Conservation (phyloP, 2,329 filamentous ascomycete genomes). For the Cercospora sesami region DNA sequence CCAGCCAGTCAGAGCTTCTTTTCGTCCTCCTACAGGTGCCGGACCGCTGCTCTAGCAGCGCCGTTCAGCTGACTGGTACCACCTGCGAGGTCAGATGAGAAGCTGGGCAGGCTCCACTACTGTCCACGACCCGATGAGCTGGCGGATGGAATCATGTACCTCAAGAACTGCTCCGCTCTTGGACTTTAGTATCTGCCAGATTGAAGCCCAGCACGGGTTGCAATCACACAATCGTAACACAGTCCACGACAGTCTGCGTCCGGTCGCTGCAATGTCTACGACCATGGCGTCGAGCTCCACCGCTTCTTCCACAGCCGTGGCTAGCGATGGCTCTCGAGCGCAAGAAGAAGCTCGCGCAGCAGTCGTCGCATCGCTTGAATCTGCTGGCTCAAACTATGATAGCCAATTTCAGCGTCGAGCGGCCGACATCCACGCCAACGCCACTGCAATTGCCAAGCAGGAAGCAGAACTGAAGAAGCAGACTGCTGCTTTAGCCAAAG, state of each 20-base stretch:
- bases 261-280: not conserved
- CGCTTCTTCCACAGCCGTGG: slow-evolving; percentile 24
- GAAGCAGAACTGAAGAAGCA: slow-evolving; percentile 50
- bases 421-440: slow-evolving; percentile 67
- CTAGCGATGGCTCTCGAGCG: slow-evolving; percentile 34
- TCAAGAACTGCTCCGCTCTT: not conserved
- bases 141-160: not conserved
- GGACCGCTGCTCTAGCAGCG: slow-evolving; percentile 15
- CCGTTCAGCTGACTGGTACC: slow-evolving; percentile 13
- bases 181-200: not conserved
- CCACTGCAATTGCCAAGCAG: slow-evolving; percentile 64
- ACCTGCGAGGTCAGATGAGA: slow-evolving; percentile 22
- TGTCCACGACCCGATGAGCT: not conserved
- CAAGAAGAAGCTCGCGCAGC: slow-evolving; percentile 53
- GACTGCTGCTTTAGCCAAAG: slow-evolving; percentile 58
- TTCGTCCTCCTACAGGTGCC: slow-evolving; percentile 8
- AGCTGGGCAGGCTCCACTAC: slow-evolving; percentile 8
- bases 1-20: slow-evolving; percentile 21
- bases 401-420: slow-evolving; percentile 68
- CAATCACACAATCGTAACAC: not conserved
- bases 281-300: slow-evolving; percentile 20
- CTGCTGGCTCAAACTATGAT: slow-evolving; percentile 69
- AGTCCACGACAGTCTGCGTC: not conserved
- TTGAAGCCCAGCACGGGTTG: not conserved
- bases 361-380: slow-evolving; percentile 51